Percentiles rank a stretch among this genome's conserved stretches.
Evolutionary conservation across 2,329 filamentous ascomycete genomes (phyloP).

Genomic region (Monilinia vaccinii-corymbosi): DNA sequence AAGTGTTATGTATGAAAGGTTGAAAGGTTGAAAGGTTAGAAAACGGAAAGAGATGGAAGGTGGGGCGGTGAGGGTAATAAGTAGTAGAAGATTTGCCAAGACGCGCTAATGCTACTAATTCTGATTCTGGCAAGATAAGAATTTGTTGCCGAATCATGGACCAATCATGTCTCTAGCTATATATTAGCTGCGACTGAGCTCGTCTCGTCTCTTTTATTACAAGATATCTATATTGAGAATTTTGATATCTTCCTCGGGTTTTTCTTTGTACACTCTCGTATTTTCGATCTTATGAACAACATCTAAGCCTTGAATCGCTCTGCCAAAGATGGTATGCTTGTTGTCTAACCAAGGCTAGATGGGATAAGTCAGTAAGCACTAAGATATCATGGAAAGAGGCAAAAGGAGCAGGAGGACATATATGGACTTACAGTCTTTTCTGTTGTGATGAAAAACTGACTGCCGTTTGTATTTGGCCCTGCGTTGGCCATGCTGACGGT

Average conservation of each 20-base stretch:
- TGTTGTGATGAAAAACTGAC: slow-evolving; percentile 97
- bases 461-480: slow-evolving; percentile 88
- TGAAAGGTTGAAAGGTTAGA: background rate
- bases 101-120: background rate
- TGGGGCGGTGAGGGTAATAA: no score
- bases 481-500: slow-evolving; percentile 98
- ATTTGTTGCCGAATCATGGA: no score
- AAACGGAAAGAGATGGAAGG: background rate
- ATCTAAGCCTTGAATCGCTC: slow-evolving; percentile 82
- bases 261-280: slow-evolving; percentile 74
- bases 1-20: background rate
- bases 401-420: background rate
- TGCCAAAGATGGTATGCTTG: slow-evolving; percentile 93
- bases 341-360: slow-evolving; percentile 78
- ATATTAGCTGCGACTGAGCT: background rate
- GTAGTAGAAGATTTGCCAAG: background rate
- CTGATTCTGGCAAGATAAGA: no score
- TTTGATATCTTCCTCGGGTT: slow-evolving; percentile 94
- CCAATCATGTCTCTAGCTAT: no score
- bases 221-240: slow-evolving; percentile 69
- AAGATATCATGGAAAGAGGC: slow-evolving; percentile 4
- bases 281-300: slow-evolving; percentile 97
- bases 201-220: slow-evolving; percentile 13
- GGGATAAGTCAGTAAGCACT: slow-evolving; percentile 4
- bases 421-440: slow-evolving; percentile 69